Percentiles rank a stretch among this genome's conserved stretches.
phyloP scores from a whole-genome alignment of 805 yeast species.

The Saccharomycopsis sp. region DNA sequence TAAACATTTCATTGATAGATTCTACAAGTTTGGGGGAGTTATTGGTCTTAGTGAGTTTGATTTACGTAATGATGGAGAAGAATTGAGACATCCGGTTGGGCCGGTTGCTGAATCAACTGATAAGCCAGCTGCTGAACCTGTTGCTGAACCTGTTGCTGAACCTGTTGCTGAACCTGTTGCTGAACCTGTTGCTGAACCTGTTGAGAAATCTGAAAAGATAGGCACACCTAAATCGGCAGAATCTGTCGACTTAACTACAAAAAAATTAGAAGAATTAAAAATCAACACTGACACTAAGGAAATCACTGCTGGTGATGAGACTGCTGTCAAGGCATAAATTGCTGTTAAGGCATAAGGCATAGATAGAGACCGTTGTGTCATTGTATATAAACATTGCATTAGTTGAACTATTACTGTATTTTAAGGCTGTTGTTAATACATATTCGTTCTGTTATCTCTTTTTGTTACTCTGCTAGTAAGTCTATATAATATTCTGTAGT shows the following conservation, averaged over 20 bases:
- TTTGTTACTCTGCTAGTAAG: no score
- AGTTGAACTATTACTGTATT: background rate
- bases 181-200: background rate
- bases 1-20: constrained; percentile 59
- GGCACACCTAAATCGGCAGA: no score
- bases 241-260: background rate
- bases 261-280: background rate
- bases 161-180: background rate
- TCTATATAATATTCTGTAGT: background rate
- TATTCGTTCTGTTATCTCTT: no score
- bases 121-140: background rate
- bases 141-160: background rate
- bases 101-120: constrained; percentile 19
- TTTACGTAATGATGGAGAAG: constrained; percentile 45
- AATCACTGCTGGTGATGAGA: background rate
- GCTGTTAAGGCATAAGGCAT: background rate
- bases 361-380: background rate
- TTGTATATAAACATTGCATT: background rate
- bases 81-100: constrained; percentile 26
- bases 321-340: background rate
- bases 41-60: constrained; percentile 83
- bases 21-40: constrained; percentile 57
- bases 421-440: background rate
- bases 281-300: background rate
- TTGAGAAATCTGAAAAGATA: background rate